These are phyloP conservation scores for Parietaria judaica DNA, from an alignment of 306 rosid genomes.

Conservation along the genomic window DNA sequence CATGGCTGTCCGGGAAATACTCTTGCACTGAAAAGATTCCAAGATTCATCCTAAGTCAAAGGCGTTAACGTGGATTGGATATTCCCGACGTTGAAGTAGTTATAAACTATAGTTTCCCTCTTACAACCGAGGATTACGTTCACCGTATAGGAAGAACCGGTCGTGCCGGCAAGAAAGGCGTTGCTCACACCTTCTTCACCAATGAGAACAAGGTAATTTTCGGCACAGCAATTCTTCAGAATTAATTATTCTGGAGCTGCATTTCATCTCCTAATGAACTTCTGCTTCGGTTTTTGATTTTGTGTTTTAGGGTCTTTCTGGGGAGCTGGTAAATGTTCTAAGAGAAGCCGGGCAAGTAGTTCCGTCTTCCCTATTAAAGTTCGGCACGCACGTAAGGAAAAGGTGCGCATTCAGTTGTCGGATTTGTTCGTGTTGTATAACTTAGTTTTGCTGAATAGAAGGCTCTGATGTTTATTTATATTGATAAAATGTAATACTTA, in stretches of 20 bases:
- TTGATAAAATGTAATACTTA: no score
- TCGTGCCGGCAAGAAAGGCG: conserved; percentile 92
- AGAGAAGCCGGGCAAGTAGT: conserved; percentile 83
- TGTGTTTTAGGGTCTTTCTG: conserved; percentile 76
- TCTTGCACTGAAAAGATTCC: conserved; percentile 33
- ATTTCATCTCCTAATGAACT: not conserved
- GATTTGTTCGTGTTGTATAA: not conserved
- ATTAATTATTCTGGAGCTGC: not conserved
- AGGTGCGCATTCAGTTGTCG: conserved; percentile 36
- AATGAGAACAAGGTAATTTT: conserved; percentile 59
- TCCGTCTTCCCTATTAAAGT: conserved; percentile 60
- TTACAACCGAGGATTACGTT: conserved; percentile 89
- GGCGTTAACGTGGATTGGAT: conserved; percentile 76
- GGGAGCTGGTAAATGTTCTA: conserved; percentile 94
- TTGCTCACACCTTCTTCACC: conserved; percentile 92
- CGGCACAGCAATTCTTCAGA: not conserved
- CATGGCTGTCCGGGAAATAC: conserved; percentile 27
- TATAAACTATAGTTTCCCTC: conserved; percentile 88
- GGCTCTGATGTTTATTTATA: no score
- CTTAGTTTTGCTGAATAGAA: no score
- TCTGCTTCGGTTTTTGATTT: not conserved
- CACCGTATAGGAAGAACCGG: conserved; percentile 98
- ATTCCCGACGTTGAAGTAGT: conserved; percentile 96
- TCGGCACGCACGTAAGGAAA: conserved; percentile 93
- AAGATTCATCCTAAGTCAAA: conserved; percentile 33